Conservation (phyloP, 805 yeast genomes). For the Kodamaea nitidulidarum region DNA sequence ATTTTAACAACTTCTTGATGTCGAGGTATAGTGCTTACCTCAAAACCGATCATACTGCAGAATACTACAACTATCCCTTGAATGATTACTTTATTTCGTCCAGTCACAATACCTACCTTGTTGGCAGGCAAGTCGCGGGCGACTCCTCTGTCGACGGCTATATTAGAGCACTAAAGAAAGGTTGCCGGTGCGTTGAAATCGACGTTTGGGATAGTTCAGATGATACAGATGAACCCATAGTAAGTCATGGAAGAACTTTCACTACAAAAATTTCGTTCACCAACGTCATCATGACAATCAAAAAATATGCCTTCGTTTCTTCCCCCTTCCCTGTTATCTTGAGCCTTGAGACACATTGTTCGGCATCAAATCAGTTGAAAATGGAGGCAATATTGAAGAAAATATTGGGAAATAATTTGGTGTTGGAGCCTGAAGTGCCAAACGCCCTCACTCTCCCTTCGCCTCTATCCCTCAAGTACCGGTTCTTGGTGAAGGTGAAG, state of each 20-base stretch:
- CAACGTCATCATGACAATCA: constrained; percentile 67
- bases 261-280: constrained; percentile 67
- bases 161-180: constrained; percentile 78
- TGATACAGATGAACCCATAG: constrained; percentile 55
- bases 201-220: constrained; percentile 85
- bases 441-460: constrained; percentile 52
- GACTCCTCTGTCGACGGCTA: constrained; percentile 88
- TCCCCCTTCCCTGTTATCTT: constrained; percentile 82
- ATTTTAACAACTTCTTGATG: constrained; percentile 25
- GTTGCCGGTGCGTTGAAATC: constrained; percentile 92
- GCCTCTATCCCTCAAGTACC: constrained; percentile 68
- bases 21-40: constrained; percentile 26
- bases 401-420: constrained; percentile 55
- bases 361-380: constrained; percentile 57
- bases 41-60: not conserved
- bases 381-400: constrained; percentile 52
- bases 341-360: constrained; percentile 84
- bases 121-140: constrained; percentile 86
- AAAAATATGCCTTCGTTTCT: constrained; percentile 83
- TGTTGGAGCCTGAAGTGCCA: constrained; percentile 15
- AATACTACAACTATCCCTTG: constrained; percentile 49
- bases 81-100: constrained; percentile 88
- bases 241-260: constrained; percentile 84
- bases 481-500: constrained; percentile 75
- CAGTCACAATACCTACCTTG: constrained; percentile 88